Evolutionary conservation across 345 rosid genomes (phyloP), one percentile per base, ranked within the genome.

Genomic region (Leavenworthia alabamica): DNA sequence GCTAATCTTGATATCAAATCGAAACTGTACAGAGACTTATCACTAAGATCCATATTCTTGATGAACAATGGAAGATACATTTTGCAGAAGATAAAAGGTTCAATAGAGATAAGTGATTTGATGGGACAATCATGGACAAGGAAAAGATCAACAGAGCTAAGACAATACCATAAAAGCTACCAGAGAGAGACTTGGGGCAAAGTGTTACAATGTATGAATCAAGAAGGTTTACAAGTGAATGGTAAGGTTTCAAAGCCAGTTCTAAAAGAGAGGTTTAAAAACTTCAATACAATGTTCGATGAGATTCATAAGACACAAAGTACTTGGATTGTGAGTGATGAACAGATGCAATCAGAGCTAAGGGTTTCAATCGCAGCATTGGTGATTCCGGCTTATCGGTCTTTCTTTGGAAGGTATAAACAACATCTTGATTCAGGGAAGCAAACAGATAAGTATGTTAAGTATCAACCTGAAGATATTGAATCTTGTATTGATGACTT

Each of bases 1-100:
- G 79, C 79, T 3, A 86, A 82, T 56, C 76, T 92, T 0, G 90
- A 79, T 7, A 70, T 53, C 51, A 92, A 84, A 28, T 83, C 95
- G 2, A 82, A 59, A 59, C 78, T 84, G 13, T 92, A 92, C 62
- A 66, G 72, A 48, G 95, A 85, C 56, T 77, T 70, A 0, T 73
- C 93, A 1, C 56, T 92, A 28, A 39, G 95, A 6, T 75, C 47
- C 62, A 81, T 92, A 20, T 88, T 92, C 81, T 66, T 92, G 73
- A 92, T 92, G 98, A 92, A 92, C 68, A 92, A 92, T 19, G 98
- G 93, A 5, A 77, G 92, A 28, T 92, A 86, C 67, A 84, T 89
- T 39, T 40, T 83, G 16, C 90, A 89, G 57, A 86, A 89, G 80
- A 75, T 86, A 48, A 88, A 83, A 65, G 80, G 87, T 2, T 78